phyloP scores from a whole-genome alignment of 805 yeast genomes.

The Sugiyamaella americana region DNA sequence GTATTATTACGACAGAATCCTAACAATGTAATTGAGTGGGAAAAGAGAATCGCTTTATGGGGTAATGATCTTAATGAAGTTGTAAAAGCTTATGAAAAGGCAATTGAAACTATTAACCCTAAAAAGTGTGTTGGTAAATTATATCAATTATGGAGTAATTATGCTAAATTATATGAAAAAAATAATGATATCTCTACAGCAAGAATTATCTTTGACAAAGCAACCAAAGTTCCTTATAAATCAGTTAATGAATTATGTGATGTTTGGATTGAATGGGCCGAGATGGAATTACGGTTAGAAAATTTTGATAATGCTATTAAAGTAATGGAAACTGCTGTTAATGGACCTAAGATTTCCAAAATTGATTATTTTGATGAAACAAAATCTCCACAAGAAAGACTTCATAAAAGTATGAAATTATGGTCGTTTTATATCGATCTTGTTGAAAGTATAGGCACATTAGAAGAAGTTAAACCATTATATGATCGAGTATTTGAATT shows the following conservation, averaged over 20 bases:
- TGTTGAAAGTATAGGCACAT: conserved; percentile 37
- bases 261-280: conserved; percentile 73
- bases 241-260: conserved; percentile 58
- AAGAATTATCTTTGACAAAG: conserved; percentile 53
- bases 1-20: conserved; percentile 56
- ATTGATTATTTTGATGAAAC: conserved; percentile 37
- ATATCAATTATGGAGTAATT: conserved; percentile 61
- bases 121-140: conserved; percentile 39
- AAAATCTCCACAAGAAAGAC: conserved; percentile 49
- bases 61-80: conserved; percentile 39
- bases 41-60: conserved; percentile 48
- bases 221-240: conserved; percentile 64
- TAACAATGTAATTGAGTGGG: conserved; percentile 64
- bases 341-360: conserved; percentile 33
- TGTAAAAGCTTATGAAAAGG: conserved; percentile 54
- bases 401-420: conserved; percentile 54
- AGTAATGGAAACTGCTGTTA: conserved; percentile 39
- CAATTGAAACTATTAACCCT: conserved; percentile 63
- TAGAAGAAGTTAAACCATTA: conserved; percentile 34
- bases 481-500: conserved; percentile 52
- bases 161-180: conserved; percentile 58
- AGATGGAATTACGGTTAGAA: conserved; percentile 48
- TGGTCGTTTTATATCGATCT: conserved; percentile 75
- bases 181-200: conserved; percentile 52
- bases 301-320: conserved; percentile 41